These are phyloP conservation scores for Wickerhamomyces sp. DNA, from an alignment of 1,139 yeast species.

Conservation along the genomic window DNA sequence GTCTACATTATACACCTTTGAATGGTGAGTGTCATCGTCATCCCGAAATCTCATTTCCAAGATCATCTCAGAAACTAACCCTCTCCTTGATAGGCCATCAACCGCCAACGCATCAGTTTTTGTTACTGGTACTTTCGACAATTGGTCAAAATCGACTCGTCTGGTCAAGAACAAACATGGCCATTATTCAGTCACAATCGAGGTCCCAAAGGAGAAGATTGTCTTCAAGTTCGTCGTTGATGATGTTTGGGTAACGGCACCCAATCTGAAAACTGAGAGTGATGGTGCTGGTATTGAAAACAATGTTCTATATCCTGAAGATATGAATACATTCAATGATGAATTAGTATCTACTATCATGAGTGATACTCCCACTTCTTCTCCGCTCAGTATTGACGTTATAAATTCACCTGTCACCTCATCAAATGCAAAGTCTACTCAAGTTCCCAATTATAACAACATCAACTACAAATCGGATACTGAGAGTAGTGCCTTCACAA, in stretches of 20 bases:
- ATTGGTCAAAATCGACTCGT: constrained; percentile 50
- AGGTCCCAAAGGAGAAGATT: constrained; percentile 34
- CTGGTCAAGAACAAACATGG: constrained; percentile 40
- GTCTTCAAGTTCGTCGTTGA: constrained; percentile 63
- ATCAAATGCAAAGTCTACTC: background rate
- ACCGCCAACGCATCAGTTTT: constrained; percentile 13
- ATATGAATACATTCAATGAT: constrained; percentile 25
- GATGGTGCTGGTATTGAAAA: constrained; percentile 49
- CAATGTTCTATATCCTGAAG: constrained; percentile 42
- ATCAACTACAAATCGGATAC: constrained; percentile 14
- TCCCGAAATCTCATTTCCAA: background rate
- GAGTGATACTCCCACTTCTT: background rate
- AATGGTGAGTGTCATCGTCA: constrained; percentile 9
- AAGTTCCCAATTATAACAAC: background rate
- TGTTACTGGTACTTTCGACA: constrained; percentile 56
- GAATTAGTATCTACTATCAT: constrained; percentile 1
- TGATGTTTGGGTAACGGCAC: constrained; percentile 52
- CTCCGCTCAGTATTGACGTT: background rate
- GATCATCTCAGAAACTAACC: background rate
- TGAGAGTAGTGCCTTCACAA: constrained; percentile 20
- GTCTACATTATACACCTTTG: constrained; percentile 9
- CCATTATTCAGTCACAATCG: constrained; percentile 36
- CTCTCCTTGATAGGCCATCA: constrained; percentile 13
- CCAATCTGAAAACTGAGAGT: constrained; percentile 33
- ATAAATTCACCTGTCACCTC: background rate